Evolutionary conservation across 2,329 filamentous ascomycete genomes (phyloP), one percentile per base, ranked within the genome.

Genomic region (Blastomyces parvus): DNA sequence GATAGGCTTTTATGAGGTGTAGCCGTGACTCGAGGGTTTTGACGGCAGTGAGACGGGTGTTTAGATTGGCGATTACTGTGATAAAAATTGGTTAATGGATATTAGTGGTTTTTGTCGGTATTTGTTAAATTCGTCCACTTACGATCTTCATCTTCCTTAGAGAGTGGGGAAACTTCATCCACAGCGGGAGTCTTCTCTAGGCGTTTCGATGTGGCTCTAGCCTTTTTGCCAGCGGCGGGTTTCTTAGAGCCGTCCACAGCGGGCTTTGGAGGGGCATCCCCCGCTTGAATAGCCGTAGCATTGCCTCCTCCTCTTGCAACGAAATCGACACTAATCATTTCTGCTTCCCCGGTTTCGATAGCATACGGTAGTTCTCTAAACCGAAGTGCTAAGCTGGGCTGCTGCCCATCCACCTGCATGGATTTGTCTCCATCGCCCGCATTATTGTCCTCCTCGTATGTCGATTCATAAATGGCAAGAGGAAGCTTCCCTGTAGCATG

Each of bases 301-400:
- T 90, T 93, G 58, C 89, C 90, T 57, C 89, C 89, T 48, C 89
- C 90, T 61, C 88, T 87, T 0, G 93, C 92, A 25, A 99, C 88
- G 68, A 92, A 96, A 75, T 97, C 91, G 71, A 99, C 90, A 69
- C 90, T 89, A 68, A 99, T 97, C 91, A 97, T 97, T 76, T 99
- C 94, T 0, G 92, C 92, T 74, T 97, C 92, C 11, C 90, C 91
- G 0, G 92, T 96, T 77, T 97, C 94, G 1, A 97, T 87, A 0
- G 88, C 88, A 74, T 94, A 97, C 1, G 88, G 85, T 11, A 97
- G 77, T 72, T 95, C 88, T 64, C 88, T 85, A 76, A 97, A 97
- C 70, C 85, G 88, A 65, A 94, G 82, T 60, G 82, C 84, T 30
- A 86, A 73, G 2, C 79, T 74, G 0, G 79, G 74, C 42, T 85